Evolutionary conservation across 129 eudicot species (phyloP).

Genomic region (Sambucus nigra): DNA sequence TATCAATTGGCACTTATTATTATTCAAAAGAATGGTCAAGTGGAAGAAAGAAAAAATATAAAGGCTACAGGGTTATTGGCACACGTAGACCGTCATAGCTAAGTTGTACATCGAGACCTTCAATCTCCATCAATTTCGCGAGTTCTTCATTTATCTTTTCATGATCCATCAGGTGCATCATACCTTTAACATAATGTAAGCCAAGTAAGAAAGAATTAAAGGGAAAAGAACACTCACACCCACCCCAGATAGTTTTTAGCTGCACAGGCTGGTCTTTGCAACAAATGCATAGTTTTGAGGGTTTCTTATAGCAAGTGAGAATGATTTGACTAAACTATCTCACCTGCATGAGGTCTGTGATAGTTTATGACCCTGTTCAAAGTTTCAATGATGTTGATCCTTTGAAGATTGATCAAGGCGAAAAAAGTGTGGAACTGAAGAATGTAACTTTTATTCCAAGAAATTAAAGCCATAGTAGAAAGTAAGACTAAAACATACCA

Average conservation of each 20-base stretch:
- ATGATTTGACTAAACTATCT: neutral
- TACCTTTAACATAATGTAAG: constrained; percentile 41
- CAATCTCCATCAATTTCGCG: constrained; percentile 56
- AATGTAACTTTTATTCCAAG: neutral
- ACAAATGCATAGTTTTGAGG: too few relatives aligned
- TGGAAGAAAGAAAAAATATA: constrained; percentile 5
- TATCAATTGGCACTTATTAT: neutral
- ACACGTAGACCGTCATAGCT: constrained; percentile 94
- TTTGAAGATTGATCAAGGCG: neutral
- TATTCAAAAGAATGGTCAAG: too few relatives aligned
- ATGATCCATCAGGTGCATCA: constrained; percentile 99
- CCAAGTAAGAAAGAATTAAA: neutral
- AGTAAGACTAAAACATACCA: constrained; percentile 33
- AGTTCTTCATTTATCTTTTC: constrained; percentile 66
- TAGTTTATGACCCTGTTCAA: neutral
- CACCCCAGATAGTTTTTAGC: too few relatives aligned
- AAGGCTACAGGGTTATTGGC: constrained; percentile 48
- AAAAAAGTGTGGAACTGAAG: neutral
- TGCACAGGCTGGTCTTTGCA: too few relatives aligned
- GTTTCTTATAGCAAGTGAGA: too few relatives aligned
- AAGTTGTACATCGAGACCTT: constrained; percentile 86
- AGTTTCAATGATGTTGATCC: neutral
- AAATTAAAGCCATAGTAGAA: neutral
- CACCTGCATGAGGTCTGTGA: too few relatives aligned
- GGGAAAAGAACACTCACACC: too few relatives aligned